Evolutionary conservation across 2,329 filamentous ascomycete genomes (phyloP).

Genomic region (Fusarium avenaceum): DNA sequence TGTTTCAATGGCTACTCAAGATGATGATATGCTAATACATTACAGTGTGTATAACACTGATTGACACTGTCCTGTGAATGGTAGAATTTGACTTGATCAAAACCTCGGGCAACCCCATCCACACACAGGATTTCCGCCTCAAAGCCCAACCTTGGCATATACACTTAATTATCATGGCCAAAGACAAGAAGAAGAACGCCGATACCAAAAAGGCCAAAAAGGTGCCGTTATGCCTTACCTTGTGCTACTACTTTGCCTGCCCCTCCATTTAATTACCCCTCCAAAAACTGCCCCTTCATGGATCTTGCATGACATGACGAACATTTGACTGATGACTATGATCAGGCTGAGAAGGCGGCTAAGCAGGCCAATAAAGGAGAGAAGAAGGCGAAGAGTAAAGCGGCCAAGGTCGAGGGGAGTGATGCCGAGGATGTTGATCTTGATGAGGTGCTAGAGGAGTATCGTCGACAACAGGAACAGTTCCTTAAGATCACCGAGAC

Average conservation of each 20-base stretch:
- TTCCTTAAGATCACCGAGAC: conserved; percentile 94
- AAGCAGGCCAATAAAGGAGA: conserved; percentile 93
- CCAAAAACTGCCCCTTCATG: conserved; percentile 38
- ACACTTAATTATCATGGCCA: conserved; percentile 57
- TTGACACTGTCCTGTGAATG: conserved; percentile 41
- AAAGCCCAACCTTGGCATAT: conserved; percentile 24
- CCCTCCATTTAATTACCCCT: conserved; percentile 41
- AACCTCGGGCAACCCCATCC: conserved; percentile 46
- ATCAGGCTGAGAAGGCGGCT: conserved; percentile 71
- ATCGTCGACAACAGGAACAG: conserved; percentile 91
- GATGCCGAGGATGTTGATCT: conserved; percentile 94
- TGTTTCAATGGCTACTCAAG: neutral
- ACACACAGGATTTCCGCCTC: conserved; percentile 43
- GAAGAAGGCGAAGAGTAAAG: conserved; percentile 82
- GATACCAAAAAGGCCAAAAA: conserved; percentile 67
- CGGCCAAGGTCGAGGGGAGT: conserved; percentile 80
- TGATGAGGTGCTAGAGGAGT: conserved; percentile 92
- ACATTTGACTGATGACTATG: conserved; percentile 39
- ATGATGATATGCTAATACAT: no score
- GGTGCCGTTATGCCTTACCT: conserved; percentile 50
- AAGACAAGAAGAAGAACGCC: conserved; percentile 65
- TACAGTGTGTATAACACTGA: conserved; percentile 1
- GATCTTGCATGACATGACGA: conserved; percentile 20
- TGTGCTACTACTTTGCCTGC: conserved; percentile 25
- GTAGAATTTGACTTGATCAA: conserved; percentile 49